These are phyloP conservation scores for Aspergillus brasiliensis DNA, from an alignment of 2,329 filamentous ascomycete genomes.

Conservation along the genomic window DNA sequence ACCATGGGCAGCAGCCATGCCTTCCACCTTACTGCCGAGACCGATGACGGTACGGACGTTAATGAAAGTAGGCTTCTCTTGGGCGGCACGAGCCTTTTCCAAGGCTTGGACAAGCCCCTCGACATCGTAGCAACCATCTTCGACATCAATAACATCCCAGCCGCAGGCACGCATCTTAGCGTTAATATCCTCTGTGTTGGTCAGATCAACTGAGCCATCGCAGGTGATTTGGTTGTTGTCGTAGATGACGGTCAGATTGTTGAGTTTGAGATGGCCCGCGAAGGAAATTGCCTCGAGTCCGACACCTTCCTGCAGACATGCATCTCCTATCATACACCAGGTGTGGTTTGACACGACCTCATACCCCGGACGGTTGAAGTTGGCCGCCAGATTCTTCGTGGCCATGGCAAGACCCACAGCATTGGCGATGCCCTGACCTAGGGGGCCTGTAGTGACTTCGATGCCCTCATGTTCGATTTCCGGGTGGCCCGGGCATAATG, in stretches of 20 bases:
- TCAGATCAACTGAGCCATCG: slow-evolving; percentile 58
- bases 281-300: slow-evolving; percentile 59
- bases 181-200: slow-evolving; percentile 60
- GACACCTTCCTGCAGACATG: slow-evolving; percentile 62
- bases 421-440: slow-evolving; percentile 64
- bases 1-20: slow-evolving; percentile 58
- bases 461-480: slow-evolving; percentile 61
- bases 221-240: slow-evolving; percentile 65
- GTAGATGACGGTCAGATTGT: slow-evolving; percentile 61
- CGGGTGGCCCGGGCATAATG: slow-evolving; percentile 44
- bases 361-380: slow-evolving; percentile 55
- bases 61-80: slow-evolving; percentile 59
- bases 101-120: slow-evolving; percentile 52
- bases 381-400: slow-evolving; percentile 57
- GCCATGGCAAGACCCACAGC: slow-evolving; percentile 62
- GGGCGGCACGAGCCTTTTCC: slow-evolving; percentile 45
- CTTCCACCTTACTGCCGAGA: slow-evolving; percentile 49
- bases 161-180: slow-evolving; percentile 60
- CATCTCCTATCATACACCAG: slow-evolving; percentile 62
- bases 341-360: slow-evolving; percentile 55
- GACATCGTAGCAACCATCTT: slow-evolving; percentile 57
- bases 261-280: slow-evolving; percentile 56
- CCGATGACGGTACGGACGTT: slow-evolving; percentile 62
- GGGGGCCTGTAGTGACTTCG: slow-evolving; percentile 62
- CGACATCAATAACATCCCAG: slow-evolving; percentile 59